A percentile compares a stretch with the other conserved stretches of the same genome.
Evolutionary conservation across 179 eudicot genomes (phyloP).

Genomic region (Silene noctiflora): DNA sequence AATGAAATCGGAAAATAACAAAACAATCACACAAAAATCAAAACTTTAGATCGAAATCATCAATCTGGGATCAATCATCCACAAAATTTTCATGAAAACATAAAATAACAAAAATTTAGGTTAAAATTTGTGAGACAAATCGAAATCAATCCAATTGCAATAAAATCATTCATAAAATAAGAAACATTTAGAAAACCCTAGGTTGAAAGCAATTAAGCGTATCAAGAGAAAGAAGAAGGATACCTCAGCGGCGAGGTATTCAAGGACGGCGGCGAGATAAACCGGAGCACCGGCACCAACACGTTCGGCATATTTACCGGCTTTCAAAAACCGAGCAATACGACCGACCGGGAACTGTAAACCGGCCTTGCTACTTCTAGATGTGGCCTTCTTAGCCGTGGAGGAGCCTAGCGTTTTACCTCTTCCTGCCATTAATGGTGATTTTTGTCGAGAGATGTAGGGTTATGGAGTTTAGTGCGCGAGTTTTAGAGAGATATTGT

Average conservation of each 20-base stretch:
- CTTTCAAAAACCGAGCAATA: conserved; percentile 45
- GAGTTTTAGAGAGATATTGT: too few relatives aligned
- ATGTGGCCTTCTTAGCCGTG: conserved; percentile 52
- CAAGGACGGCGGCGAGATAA: conserved; percentile 28
- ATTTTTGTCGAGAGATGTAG: neutral
- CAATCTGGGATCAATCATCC: neutral
- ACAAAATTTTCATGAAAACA: neutral
- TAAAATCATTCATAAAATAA: neutral
- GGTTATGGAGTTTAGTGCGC: too few relatives aligned
- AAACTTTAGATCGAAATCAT: too few relatives aligned
- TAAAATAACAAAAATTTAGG: neutral
- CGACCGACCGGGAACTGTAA: conserved; percentile 54
- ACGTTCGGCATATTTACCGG: conserved; percentile 53
- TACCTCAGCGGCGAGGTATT: conserved; percentile 57
- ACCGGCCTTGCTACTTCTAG: conserved; percentile 56
- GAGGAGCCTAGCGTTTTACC: conserved; percentile 67
- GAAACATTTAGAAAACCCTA: neutral
- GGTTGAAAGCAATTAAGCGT: neutral
- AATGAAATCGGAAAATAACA: too few relatives aligned
- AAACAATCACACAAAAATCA: neutral
- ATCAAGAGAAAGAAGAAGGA: neutral
- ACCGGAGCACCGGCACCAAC: conserved; percentile 30
- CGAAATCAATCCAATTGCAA: neutral
- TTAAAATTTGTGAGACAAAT: neutral
- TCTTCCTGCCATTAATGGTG: conserved; percentile 49